A percentile compares a stretch with the other conserved stretches of the same genome.
Conservation (phyloP, 176 grass and related monocot genomes). For the Leersia perrieri region DNA sequence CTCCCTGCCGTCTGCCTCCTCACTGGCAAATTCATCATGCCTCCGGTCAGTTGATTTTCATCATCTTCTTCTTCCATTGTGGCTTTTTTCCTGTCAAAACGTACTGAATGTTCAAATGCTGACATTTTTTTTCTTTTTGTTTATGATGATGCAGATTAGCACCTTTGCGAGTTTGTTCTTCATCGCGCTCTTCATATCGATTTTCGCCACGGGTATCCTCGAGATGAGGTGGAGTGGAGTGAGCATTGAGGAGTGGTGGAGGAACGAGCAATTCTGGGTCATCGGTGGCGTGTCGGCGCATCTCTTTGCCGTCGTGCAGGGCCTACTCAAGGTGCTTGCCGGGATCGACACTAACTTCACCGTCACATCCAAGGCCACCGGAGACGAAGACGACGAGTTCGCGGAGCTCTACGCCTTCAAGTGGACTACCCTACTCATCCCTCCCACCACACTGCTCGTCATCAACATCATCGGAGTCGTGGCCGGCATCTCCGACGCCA, state of each 20-base stretch:
- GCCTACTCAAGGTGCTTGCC: slow-evolving; percentile 87
- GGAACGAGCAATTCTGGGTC: slow-evolving; percentile 99
- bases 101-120: not conserved
- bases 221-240: slow-evolving; percentile 95
- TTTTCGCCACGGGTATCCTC: slow-evolving; percentile 97
- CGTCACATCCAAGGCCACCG: slow-evolving; percentile 86
- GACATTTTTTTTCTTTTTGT: not conserved
- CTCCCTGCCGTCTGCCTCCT: slow-evolving; percentile 95
- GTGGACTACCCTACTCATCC: slow-evolving; percentile 96
- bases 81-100: not conserved
- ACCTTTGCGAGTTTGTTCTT: slow-evolving; percentile 98
- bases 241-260: slow-evolving; percentile 99
- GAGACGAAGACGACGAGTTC: slow-evolving; percentile 70
- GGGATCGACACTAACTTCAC: slow-evolving; percentile 96
- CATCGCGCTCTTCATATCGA: slow-evolving; percentile 96
- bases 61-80: not conserved
- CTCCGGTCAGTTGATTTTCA: slow-evolving; percentile 55
- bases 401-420: slow-evolving; percentile 94
- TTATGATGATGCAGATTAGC: slow-evolving; percentile 62
- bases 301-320: slow-evolving; percentile 92
- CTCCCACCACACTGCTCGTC: slow-evolving; percentile 81
- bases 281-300: slow-evolving; percentile 93
- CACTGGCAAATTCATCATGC: slow-evolving; percentile 99
- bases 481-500: slow-evolving; percentile 88
- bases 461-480: slow-evolving; percentile 96